Evolutionary conservation across 805 yeast genomes (phyloP).

Genomic region (Starmerella potacharoeniae): DNA sequence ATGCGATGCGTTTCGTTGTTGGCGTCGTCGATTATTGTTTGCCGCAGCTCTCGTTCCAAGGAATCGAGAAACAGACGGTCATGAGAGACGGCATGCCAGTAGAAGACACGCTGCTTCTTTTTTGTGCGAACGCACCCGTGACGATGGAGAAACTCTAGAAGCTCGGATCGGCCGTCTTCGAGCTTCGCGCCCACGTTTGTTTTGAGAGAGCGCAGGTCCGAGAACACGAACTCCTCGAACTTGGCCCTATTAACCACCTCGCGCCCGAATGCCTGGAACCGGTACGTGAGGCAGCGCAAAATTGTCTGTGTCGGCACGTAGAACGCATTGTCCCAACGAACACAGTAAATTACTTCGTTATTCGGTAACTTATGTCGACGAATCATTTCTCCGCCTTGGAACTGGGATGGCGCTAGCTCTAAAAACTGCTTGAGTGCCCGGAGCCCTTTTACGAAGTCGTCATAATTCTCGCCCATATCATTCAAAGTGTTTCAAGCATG

Average conservation of each 20-base stretch:
- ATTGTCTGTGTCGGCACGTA: slow-evolving; percentile 94
- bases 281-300: slow-evolving; percentile 78
- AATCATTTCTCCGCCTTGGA: slow-evolving; percentile 75
- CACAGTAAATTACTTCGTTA: slow-evolving; percentile 90
- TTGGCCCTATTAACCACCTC: slow-evolving; percentile 75
- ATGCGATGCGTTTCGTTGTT: slow-evolving; percentile 31
- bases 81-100: slow-evolving; percentile 94
- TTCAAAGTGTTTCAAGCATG: background rate
- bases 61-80: slow-evolving; percentile 89
- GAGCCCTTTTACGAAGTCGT: slow-evolving; percentile 6
- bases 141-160: slow-evolving; percentile 70
- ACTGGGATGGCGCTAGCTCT: slow-evolving; percentile 88
- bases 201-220: slow-evolving; percentile 77
- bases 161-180: slow-evolving; percentile 77
- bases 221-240: slow-evolving; percentile 92
- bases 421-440: slow-evolving; percentile 56
- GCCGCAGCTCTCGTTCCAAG: slow-evolving; percentile 63
- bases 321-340: slow-evolving; percentile 80
- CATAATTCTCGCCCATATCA: slow-evolving; percentile 1
- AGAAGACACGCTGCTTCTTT: slow-evolving; percentile 91
- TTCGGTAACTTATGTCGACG: slow-evolving; percentile 74
- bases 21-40: slow-evolving; percentile 10
- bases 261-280: slow-evolving; percentile 84
- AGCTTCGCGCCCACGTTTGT: slow-evolving; percentile 71
- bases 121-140: slow-evolving; percentile 86